Conservation (phyloP, 306 rosid species). For the Argentina anserina region DNA sequence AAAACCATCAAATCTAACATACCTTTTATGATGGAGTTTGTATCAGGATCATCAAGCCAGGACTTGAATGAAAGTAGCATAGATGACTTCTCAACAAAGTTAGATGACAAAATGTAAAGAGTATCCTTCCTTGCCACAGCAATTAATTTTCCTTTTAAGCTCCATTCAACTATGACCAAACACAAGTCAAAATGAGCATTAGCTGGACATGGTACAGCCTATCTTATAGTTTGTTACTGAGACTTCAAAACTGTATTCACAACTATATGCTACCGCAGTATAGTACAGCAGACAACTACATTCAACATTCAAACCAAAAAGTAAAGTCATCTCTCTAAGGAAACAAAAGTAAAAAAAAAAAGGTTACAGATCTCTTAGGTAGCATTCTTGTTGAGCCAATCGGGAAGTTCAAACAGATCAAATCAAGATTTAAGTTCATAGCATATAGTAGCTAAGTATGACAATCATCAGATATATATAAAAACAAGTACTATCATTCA, state of each 20-base stretch:
- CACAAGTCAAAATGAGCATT: constrained; percentile 19
- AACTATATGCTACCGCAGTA: background rate
- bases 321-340: background rate
- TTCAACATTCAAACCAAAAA: background rate
- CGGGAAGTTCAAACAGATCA: no score
- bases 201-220: background rate
- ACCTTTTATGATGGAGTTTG: constrained; percentile 52
- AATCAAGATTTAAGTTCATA: constrained; percentile 1
- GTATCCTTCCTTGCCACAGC: constrained; percentile 65
- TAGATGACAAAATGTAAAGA: constrained; percentile 59
- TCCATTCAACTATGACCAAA: constrained; percentile 69
- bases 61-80: constrained; percentile 44
- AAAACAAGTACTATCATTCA: background rate
- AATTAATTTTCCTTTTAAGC: constrained; percentile 53
- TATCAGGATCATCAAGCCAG: constrained; percentile 44
- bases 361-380: background rate
- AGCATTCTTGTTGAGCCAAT: background rate
- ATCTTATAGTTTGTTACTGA: background rate
- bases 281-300: background rate
- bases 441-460: background rate
- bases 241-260: background rate
- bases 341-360: background rate
- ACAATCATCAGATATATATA: background rate
- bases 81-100: constrained; percentile 54
- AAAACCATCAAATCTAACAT: background rate